Conservation (phyloP, 208 protist genomes). For the Leishmania gerbilli region DNA sequence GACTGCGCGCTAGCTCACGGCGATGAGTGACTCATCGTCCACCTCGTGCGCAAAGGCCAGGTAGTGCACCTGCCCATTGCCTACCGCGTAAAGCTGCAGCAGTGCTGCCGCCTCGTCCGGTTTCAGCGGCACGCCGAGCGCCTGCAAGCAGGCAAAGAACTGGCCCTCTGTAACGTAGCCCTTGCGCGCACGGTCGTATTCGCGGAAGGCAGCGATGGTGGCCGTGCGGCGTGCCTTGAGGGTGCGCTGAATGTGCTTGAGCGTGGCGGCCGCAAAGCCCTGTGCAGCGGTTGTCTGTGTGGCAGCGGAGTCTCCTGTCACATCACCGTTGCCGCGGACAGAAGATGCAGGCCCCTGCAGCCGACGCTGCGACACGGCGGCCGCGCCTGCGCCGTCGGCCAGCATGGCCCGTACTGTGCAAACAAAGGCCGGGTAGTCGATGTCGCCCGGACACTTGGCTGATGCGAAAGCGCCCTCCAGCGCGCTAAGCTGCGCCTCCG, state of each 20-base stretch:
- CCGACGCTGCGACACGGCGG: conserved; percentile 52
- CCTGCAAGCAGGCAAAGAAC: conserved; percentile 83
- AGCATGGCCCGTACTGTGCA: conserved; percentile 55
- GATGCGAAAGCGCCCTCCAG: conserved; percentile 66
- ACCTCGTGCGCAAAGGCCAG: conserved; percentile 55
- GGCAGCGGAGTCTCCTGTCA: background rate
- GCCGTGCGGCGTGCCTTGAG: conserved; percentile 53
- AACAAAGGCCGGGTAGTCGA: conserved; percentile 77
- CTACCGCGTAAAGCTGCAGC: conserved; percentile 46
- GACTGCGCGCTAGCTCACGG: conserved; percentile 20
- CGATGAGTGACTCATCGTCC: conserved; percentile 48
- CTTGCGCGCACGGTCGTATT: conserved; percentile 80
- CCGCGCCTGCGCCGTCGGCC: conserved; percentile 45
- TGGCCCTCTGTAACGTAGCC: conserved; percentile 83
- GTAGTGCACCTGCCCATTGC: conserved; percentile 78
- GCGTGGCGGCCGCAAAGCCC: conserved; percentile 34
- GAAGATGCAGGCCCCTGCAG: conserved; percentile 4
- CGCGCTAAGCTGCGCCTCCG: conserved; percentile 47
- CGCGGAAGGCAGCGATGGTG: conserved; percentile 67
- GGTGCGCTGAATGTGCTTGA: conserved; percentile 51
- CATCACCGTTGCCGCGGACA: background rate
- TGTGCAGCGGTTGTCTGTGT: background rate
- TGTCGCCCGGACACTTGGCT: conserved; percentile 32
- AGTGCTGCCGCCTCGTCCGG: conserved; percentile 64
- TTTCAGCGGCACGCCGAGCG: conserved; percentile 71